Base-by-base conservation (phyloP, 805 yeast genomes). In the Wickerhamiella occidentalis region DNA sequence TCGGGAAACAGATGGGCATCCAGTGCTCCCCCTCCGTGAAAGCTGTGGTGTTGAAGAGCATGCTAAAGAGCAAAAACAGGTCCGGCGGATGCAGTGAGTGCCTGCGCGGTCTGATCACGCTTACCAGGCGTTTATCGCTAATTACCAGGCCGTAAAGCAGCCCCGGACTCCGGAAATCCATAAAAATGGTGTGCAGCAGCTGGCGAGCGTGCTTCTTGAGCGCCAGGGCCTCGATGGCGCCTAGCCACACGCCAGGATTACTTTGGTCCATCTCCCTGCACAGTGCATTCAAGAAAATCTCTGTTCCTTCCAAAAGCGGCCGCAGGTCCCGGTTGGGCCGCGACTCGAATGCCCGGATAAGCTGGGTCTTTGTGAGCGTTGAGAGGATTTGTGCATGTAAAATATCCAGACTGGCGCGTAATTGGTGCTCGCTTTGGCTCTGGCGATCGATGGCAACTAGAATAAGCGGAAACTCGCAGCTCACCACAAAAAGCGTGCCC, bases 1-100 rank as follows among this genome's bases (percentile, higher is more conserved):
- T 78, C 0, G 97, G 95, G 62, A 90, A 71, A 64, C 98, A 90
- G 0, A 90, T 71, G 0, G 98, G 98, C 11, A 85, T 76, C 97
- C 97, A 92, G 51, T 86, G 76, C 59, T 88, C 96, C 19, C 67
- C 68, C 28, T 68, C 69, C 22, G 68, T 68, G 54, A 77, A 71
- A 0, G 78, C 69, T 42, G 68, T 65, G n/a, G 78, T 75, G 54
- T 74, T 77, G 57, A 76, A 77, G 1, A 90, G 76, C 66, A 86
- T 75, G 15, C 82, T 76, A 52, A 86, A 78, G 22, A 92, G 64
- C 6, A 85, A 68, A 45, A 82, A 84, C 15, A 92, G 67, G 63
- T 90, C 98, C 7, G 83, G 77, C 2, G 94, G 87, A 55, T 82
- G 83, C 30, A 90, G 63, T 6, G 81, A 74, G 63, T 90, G 97